Evolutionary conservation across 768 basidiomycete genomes (phyloP).

Genomic region (Lenzites betulinus): DNA sequence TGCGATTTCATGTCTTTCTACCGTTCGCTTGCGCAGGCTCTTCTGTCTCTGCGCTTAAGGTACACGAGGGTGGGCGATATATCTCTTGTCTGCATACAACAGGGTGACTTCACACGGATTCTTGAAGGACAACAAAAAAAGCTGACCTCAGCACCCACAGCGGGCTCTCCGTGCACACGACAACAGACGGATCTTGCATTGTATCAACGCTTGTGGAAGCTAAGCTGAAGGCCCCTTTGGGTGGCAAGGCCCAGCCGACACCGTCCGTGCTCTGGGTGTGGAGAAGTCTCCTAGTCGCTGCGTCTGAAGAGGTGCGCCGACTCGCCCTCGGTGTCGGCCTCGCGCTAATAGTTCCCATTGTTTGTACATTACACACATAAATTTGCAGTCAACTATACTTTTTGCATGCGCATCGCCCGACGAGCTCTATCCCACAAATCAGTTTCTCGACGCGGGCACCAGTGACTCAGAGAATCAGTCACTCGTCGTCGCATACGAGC

Average conservation of each 20-base stretch:
- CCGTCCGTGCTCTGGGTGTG: constrained; percentile 36
- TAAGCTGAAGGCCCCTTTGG: constrained; percentile 29
- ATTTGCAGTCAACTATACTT: constrained; percentile 36
- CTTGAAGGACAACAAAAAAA: not conserved
- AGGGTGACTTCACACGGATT: constrained; percentile 49
- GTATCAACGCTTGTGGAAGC: constrained; percentile 35
- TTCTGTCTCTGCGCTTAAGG: constrained; percentile 48
- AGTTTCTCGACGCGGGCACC: constrained; percentile 20
- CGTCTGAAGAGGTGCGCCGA: constrained; percentile 31
- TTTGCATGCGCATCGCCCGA: constrained; percentile 50
- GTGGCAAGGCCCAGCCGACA: constrained; percentile 34
- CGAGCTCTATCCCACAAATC: constrained; percentile 31
- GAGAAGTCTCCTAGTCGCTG: constrained; percentile 34
- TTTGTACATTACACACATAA: not conserved
- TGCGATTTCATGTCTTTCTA: constrained; percentile 47
- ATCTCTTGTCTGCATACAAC: constrained; percentile 60
- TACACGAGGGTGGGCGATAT: constrained; percentile 44
- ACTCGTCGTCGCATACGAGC: constrained; percentile 43
- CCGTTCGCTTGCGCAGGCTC: constrained; percentile 41
- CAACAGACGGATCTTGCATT: constrained; percentile 50
- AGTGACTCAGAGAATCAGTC: constrained; percentile 38
- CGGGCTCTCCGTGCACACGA: constrained; percentile 53
- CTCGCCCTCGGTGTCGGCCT: not conserved
- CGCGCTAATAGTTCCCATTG: not conserved
- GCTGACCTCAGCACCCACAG: constrained; percentile 36